These are phyloP conservation scores for Phytophthora cryptogea DNA, from an alignment of 352 stramenopile genomes.

Conservation along the genomic window DNA sequence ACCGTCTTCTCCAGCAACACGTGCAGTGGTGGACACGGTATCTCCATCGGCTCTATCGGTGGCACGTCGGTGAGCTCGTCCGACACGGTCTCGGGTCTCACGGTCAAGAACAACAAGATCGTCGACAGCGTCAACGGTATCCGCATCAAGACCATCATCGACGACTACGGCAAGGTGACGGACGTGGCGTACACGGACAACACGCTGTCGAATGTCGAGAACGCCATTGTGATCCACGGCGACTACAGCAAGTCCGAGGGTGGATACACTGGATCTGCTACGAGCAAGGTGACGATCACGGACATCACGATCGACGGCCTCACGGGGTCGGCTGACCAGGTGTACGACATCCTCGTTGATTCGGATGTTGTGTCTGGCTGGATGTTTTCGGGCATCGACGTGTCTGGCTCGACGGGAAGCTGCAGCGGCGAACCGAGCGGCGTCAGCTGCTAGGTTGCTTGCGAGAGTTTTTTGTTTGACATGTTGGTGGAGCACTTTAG, in stretches of 20 bases:
- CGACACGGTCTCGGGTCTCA: conserved; percentile 17
- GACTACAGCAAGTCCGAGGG: conserved; percentile 39
- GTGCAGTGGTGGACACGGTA: conserved; percentile 23
- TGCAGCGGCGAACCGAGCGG: conserved; percentile 27
- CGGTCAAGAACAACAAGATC: conserved; percentile 32
- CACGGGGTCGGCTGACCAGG: conserved; percentile 18
- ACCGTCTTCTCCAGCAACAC: conserved; percentile 17
- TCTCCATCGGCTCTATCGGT: conserved; percentile 26
- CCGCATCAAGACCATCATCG: not conserved
- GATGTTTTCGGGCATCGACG: conserved; percentile 29
- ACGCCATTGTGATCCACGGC: conserved; percentile 37
- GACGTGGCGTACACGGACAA: conserved; percentile 25
- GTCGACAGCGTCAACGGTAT: conserved; percentile 10
- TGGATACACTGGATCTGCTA: conserved; percentile 22
- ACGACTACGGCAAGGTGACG: conserved; percentile 15
- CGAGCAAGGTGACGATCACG: conserved; percentile 23
- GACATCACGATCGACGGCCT: conserved; percentile 28
- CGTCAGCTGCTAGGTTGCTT: conserved; percentile 20
- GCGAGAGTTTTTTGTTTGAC: not conserved
- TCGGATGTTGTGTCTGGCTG: conserved; percentile 17
- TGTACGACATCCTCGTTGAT: conserved; percentile 32
- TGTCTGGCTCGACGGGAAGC: conserved; percentile 15
- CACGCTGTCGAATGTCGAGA: conserved; percentile 18
- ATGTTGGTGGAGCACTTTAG: too few relatives aligned
- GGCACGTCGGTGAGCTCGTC: conserved; percentile 17